A percentile compares a stretch with the other conserved stretches of the same genome.
These are phyloP conservation scores for Amaranthus cruentus DNA, from an alignment of 148 eudicot species.

Conservation along the genomic window DNA sequence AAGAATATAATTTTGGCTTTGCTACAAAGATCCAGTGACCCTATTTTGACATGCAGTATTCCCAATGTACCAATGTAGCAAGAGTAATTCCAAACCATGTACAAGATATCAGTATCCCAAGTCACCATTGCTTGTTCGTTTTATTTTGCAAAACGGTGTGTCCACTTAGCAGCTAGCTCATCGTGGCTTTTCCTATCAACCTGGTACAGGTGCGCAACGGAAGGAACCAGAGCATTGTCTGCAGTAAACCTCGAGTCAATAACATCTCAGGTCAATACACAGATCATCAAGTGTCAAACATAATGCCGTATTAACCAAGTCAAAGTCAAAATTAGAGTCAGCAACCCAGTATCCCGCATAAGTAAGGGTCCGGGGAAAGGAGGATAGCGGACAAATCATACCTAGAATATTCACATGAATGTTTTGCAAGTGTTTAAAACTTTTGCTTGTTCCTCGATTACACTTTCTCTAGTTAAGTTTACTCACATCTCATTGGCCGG, in stretches of 20 bases:
- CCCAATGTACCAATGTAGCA: neutral
- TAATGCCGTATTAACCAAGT: neutral
- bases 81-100: neutral
- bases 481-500: too few relatives aligned
- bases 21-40: too few relatives aligned
- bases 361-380: too few relatives aligned
- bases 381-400: too few relatives aligned
- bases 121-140: neutral
- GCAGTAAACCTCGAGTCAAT: conserved; percentile 19
- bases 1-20: too few relatives aligned
- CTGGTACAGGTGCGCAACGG: conserved; percentile 66
- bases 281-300: neutral
- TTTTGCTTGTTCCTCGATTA: neutral
- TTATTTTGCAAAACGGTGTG: conserved; percentile 74
- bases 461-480: neutral
- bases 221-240: conserved; percentile 71
- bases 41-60: neutral
- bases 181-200: conserved; percentile 69
- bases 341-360: too few relatives aligned
- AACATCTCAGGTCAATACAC: neutral
- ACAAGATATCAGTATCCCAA: neutral
- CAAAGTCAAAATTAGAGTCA: neutral
- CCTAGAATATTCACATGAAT: too few relatives aligned
- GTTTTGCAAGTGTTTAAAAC: neutral
- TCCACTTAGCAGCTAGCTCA: conserved; percentile 90